Evolutionary conservation across 2,329 filamentous ascomycete species (phyloP).

Genomic region (Scytalidium lignicola): DNA sequence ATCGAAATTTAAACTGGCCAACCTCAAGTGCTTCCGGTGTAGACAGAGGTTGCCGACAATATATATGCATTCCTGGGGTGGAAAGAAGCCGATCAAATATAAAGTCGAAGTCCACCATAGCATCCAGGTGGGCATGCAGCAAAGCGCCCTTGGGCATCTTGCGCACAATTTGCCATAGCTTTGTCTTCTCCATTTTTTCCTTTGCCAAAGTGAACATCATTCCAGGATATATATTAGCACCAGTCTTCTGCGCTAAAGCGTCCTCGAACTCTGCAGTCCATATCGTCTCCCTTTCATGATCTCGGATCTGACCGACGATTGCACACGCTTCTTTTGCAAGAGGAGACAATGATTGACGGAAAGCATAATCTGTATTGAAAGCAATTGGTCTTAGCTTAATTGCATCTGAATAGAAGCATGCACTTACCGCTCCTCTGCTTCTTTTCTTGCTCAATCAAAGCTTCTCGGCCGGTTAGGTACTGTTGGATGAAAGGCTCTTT

Average conservation of each 20-base stretch:
- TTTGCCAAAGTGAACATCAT: slow-evolving; percentile 93
- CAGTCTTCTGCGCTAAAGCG: slow-evolving; percentile 55
- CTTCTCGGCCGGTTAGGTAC: slow-evolving; percentile 71
- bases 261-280: slow-evolving; percentile 76
- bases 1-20: slow-evolving; percentile 58
- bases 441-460: slow-evolving; percentile 75
- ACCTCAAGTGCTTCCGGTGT: slow-evolving; percentile 47
- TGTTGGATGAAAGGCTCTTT: slow-evolving; percentile 76
- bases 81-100: slow-evolving; percentile 67
- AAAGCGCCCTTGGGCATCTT: slow-evolving; percentile 85
- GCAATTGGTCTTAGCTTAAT: slow-evolving; percentile 25
- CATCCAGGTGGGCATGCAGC: slow-evolving; percentile 83
- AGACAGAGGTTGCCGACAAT: slow-evolving; percentile 49
- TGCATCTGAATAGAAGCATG: slow-evolving; percentile 4
- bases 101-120: slow-evolving; percentile 85
- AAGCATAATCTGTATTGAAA: slow-evolving; percentile 53
- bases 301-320: slow-evolving; percentile 75
- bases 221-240: slow-evolving; percentile 69
- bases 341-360: slow-evolving; percentile 70
- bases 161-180: slow-evolving; percentile 78
- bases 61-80: slow-evolving; percentile 70
- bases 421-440: slow-evolving; percentile 70
- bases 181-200: slow-evolving; percentile 77
- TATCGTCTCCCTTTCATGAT: slow-evolving; percentile 67
- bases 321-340: slow-evolving; percentile 71